These are phyloP conservation scores for Aspergillus felis DNA, from an alignment of 2,329 filamentous ascomycete genomes.

Conservation along the genomic window DNA sequence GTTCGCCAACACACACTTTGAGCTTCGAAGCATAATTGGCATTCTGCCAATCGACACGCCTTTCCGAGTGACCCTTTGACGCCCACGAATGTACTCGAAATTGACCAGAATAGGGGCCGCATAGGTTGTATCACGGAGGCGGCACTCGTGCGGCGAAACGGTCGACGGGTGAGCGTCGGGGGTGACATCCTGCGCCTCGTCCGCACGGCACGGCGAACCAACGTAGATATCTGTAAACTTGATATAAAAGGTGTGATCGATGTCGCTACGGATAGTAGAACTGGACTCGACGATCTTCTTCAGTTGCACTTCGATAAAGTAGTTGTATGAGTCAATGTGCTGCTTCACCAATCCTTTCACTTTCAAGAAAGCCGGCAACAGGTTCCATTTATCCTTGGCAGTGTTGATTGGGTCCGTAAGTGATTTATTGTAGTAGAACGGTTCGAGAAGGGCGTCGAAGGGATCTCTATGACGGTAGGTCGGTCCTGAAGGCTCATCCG, in stretches of 20 bases:
- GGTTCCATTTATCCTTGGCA: conserved; percentile 86
- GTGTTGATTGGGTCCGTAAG: conserved; percentile 67
- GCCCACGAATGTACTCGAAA: conserved; percentile 82
- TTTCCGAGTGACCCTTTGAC: conserved; percentile 68
- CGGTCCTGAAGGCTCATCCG: conserved; percentile 17
- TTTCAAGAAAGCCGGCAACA: conserved; percentile 94
- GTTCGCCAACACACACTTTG: conserved; percentile 80
- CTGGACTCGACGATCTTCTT: conserved; percentile 96
- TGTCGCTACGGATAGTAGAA: conserved; percentile 81
- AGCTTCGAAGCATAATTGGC: conserved; percentile 95
- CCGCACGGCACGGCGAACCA: conserved; percentile 72
- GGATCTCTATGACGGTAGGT: conserved; percentile 32
- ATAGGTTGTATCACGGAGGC: conserved; percentile 96
- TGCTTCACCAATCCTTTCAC: conserved; percentile 96
- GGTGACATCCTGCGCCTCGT: conserved; percentile 59
- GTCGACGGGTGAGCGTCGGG: conserved; percentile 42
- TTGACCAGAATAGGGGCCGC: conserved; percentile 91
- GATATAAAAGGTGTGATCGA: conserved; percentile 88
- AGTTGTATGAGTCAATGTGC: conserved; percentile 98
- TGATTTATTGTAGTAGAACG: conserved; percentile 66
- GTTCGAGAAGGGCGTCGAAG: conserved; percentile 63
- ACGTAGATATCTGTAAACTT: conserved; percentile 91
- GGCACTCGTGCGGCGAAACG: conserved; percentile 92
- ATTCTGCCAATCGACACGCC: conserved; percentile 79
- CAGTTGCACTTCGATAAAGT: conserved; percentile 93